A percentile compares a stretch with the other conserved stretches of the same genome.
These are phyloP conservation scores for Mychonastes homosphaera DNA, from an alignment of 139 green algal genomes.

Conservation along the genomic window DNA sequence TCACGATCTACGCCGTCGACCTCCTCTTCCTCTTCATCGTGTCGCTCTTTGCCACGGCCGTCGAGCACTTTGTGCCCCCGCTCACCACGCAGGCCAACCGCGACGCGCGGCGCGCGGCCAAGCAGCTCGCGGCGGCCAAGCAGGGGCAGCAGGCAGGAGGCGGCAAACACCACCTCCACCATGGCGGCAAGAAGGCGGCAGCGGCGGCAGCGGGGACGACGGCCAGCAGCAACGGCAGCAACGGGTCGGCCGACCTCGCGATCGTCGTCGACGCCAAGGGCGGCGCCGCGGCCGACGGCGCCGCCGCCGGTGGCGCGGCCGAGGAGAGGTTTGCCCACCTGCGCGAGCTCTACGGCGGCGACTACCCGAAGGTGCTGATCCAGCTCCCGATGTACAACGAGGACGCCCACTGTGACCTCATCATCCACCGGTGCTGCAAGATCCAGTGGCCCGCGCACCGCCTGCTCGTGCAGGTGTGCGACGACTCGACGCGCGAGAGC, in stretches of 20 bases:
- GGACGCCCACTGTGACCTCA: constrained; percentile 33
- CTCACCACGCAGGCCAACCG: constrained; percentile 14
- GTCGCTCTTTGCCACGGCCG: constrained; percentile 21
- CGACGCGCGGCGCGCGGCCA: constrained; percentile 9
- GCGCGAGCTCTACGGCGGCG: constrained; percentile 16
- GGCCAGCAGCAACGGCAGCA: background rate
- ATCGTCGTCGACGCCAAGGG: constrained; percentile 17
- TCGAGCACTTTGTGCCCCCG: constrained; percentile 20
- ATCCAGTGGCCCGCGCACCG: constrained; percentile 37
- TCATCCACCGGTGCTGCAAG: constrained; percentile 38
- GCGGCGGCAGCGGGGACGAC: background rate
- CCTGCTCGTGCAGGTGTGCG: constrained; percentile 45
- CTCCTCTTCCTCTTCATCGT: constrained; percentile 40
- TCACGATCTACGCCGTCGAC: constrained; percentile 41
- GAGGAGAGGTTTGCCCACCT: constrained; percentile 5
- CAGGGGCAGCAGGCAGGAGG: constrained; percentile 9
- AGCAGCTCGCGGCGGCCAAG: constrained; percentile 16
- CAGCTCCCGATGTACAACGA: constrained; percentile 56
- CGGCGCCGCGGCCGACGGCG: background rate
- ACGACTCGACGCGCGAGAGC: constrained; percentile 43
- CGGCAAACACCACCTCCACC: background rate
- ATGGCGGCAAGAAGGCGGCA: background rate
- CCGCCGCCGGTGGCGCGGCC: background rate
- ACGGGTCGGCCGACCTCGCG: background rate
- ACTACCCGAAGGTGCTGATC: constrained; percentile 61